Evolutionary conservation across 176 grass and related monocot genomes (phyloP).

Genomic region (Zea luxurians): DNA sequence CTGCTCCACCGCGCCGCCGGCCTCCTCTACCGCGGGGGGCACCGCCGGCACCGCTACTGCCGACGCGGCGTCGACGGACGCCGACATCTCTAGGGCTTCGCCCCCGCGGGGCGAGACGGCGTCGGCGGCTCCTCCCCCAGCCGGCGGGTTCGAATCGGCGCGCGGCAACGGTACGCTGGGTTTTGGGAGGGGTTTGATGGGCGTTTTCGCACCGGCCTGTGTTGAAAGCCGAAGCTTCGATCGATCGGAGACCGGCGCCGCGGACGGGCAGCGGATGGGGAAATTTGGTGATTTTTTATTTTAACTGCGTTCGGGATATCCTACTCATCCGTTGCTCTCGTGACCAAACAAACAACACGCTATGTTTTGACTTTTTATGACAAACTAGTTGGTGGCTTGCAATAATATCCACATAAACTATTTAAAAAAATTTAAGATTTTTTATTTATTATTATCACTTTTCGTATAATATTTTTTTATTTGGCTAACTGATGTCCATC

Average conservation of each 20-base stretch:
- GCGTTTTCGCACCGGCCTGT: slow-evolving; percentile 30
- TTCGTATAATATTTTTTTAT: too few relatives aligned
- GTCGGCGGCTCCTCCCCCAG: not conserved
- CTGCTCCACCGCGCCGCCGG: slow-evolving; percentile 50
- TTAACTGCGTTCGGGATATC: not conserved
- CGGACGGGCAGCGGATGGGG: slow-evolving; percentile 14
- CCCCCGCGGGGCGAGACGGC: not conserved
- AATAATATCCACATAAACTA: too few relatives aligned
- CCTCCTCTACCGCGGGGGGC: slow-evolving; percentile 30
- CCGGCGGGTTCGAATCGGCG: slow-evolving; percentile 49
- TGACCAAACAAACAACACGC: too few relatives aligned
- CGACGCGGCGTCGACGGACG: slow-evolving; percentile 22
- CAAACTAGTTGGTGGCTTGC: too few relatives aligned
- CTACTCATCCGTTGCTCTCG: too few relatives aligned
- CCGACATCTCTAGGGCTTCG: slow-evolving; percentile 31
- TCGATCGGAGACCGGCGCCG: slow-evolving; percentile 35
- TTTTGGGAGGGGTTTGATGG: slow-evolving; percentile 22
- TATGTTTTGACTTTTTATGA: too few relatives aligned
- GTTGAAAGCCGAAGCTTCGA: slow-evolving; percentile 41
- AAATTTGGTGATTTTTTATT: slow-evolving; percentile 10
- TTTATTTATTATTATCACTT: too few relatives aligned
- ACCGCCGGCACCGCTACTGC: not conserved
- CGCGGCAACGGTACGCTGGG: slow-evolving; percentile 40
- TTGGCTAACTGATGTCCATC: too few relatives aligned
- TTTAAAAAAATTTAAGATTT: too few relatives aligned